Percentiles rank a stretch among this genome's conserved stretches.
Conservation (phyloP, 176 grass and related monocot species). For the Bolboschoenus planiculmis region DNA sequence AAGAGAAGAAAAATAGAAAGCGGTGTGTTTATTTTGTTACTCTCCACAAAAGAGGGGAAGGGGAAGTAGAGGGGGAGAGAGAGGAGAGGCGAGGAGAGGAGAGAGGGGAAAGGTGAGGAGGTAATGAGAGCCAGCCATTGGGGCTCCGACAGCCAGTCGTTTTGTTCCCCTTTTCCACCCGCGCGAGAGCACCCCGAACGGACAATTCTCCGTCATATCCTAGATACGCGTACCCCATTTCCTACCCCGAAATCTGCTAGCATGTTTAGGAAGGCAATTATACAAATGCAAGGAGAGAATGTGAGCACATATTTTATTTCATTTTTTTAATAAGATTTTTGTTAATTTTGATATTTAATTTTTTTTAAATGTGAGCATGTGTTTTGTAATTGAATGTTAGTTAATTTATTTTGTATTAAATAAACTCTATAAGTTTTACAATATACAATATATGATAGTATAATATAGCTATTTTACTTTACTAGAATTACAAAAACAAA, state of each 20-base stretch:
- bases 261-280: too few relatives aligned
- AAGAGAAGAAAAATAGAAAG: neutral
- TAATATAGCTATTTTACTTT: neutral
- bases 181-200: conserved; percentile 14
- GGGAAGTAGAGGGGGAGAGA: neutral
- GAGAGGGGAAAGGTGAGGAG: conserved; percentile 27
- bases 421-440: too few relatives aligned
- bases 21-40: neutral
- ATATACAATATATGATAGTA: neutral
- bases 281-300: too few relatives aligned
- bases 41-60: neutral
- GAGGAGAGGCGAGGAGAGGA: neutral
- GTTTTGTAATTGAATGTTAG: too few relatives aligned
- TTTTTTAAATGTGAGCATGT: too few relatives aligned
- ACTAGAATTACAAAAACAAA: neutral
- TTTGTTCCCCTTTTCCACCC: conserved; percentile 51
- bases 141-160: conserved; percentile 67
- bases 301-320: too few relatives aligned
- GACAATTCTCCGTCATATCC: neutral
- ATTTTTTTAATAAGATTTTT: too few relatives aligned
- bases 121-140: conserved; percentile 62
- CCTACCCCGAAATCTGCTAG: neutral
- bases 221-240: neutral
- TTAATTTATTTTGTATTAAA: too few relatives aligned
- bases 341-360: too few relatives aligned